Percentiles rank a stretch among this genome's conserved stretches.
phyloP scores from a whole-genome alignment of 192 early-diverging fungal species.

The Gamsiella multidivaricata region DNA sequence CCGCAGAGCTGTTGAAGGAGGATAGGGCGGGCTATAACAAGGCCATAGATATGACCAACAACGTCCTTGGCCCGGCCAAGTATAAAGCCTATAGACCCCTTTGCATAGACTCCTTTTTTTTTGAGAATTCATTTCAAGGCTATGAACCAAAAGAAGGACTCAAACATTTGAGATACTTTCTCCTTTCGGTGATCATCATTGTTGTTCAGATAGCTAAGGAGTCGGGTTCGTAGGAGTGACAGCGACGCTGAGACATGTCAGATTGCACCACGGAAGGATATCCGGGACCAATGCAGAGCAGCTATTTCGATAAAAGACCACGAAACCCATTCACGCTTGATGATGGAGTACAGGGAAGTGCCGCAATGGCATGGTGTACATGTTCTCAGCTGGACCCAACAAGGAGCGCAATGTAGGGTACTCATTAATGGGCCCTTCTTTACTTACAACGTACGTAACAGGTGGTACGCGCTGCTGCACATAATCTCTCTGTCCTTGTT shows the following conservation, averaged over 20 bases:
- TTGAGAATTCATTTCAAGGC: too few relatives aligned
- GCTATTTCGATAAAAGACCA: constrained; percentile 49
- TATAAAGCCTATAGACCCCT: constrained; percentile 36
- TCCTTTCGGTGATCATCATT: neutral
- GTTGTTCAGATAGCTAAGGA: constrained; percentile 57
- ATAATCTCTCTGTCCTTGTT: constrained; percentile 21
- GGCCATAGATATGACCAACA: constrained; percentile 30
- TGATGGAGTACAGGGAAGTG: constrained; percentile 79
- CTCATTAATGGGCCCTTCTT: too few relatives aligned
- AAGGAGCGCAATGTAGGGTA: too few relatives aligned
- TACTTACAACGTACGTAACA: neutral
- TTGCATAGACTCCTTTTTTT: constrained; percentile 43
- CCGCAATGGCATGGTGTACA: constrained; percentile 76
- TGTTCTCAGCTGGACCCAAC: too few relatives aligned
- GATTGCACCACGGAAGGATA: constrained; percentile 70
- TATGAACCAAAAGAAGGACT: too few relatives aligned
- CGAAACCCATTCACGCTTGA: constrained; percentile 78
- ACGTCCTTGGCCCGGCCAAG: constrained; percentile 19
- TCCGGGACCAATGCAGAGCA: constrained; percentile 56
- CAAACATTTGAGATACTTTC: too few relatives aligned
- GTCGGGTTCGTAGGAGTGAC: constrained; percentile 67
- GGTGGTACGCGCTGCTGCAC: constrained; percentile 25
- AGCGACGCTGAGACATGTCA: constrained; percentile 66
- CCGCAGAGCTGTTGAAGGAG: constrained; percentile 26
- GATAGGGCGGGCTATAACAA: constrained; percentile 22